Base-by-base conservation (phyloP, 75 land plant genomes). In the Pinus albicaulis region DNA sequence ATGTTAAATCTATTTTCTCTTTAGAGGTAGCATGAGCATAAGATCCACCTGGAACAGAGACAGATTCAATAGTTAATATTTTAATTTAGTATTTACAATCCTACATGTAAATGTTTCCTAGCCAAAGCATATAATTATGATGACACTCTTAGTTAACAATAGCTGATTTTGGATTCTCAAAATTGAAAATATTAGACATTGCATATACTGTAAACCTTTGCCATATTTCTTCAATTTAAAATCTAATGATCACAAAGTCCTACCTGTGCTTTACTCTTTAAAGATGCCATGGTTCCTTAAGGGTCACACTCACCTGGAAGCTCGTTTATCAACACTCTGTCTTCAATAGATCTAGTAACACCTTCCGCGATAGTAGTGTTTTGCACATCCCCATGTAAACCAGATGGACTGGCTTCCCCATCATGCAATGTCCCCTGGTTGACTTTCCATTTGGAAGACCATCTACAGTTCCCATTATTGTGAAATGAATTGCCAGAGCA, bases 1-100 rank as follows among this genome's bases (percentile, higher is more conserved):
- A 77, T 68, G 70, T 75, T 48, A 44, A 75, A 62, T 48, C 19
- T 56, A 5, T 76, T 17, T 66, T 3, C 72, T 53, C 28, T 31
- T 36, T 28, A 48, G 15, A 57, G 59, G 57, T 55, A 77, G 73
- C 7, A 71, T 7, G 3, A 31, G 5, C 63, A 61, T 61, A 20
- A n/a, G 24, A 23, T 23, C 3, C 63, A 22, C 73, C 68, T 64
- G 68, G 5, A 64, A 28, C 68, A 64, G 6, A 64, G 1, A 64
- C 15, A 31, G 26, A 64, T 15, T 64, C 31, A 25, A 1, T 4
- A 28, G 68, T 64, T 34, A 64, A 25, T 13, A 31, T 26, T 28
- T 3, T 34, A 25, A 64, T 64, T 16, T 28, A 14, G 15, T 64
- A 15, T 5, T 14, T 31, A 25, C 31, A 15, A 31, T 26, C 31